phyloP scores from a whole-genome alignment of 305 asterid species.

The Solanum hybrid region DNA sequence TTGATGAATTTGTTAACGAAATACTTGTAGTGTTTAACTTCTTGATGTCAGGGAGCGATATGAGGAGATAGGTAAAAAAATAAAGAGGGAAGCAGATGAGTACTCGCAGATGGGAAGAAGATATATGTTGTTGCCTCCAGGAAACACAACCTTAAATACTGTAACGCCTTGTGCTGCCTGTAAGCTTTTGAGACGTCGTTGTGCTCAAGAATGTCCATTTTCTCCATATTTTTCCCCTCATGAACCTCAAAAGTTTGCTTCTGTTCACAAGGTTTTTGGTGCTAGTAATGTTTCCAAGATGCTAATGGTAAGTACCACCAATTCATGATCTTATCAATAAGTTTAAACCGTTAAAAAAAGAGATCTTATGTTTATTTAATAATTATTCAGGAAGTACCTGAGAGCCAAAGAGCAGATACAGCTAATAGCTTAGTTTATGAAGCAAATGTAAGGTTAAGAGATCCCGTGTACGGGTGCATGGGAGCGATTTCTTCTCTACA shows the following conservation, averaged over 20 bases:
- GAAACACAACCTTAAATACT: conserved; percentile 39
- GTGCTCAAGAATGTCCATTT: conserved; percentile 84
- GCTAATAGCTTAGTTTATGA: conserved; percentile 81
- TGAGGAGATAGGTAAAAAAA: conserved; percentile 77
- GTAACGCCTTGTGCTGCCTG: conserved; percentile 88
- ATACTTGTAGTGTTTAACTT: neutral
- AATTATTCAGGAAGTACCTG: conserved; percentile 58
- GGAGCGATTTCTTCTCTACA: conserved; percentile 71
- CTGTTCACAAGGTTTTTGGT: conserved; percentile 83
- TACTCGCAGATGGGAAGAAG: conserved; percentile 30
- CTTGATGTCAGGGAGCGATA: conserved; percentile 47
- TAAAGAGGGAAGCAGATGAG: conserved; percentile 53
- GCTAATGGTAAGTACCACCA: conserved; percentile 49
- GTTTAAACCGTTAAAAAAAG: neutral
- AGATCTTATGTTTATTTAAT: neutral
- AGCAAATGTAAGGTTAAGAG: conserved; percentile 71
- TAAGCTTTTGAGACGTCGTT: conserved; percentile 72
- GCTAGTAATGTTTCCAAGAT: conserved; percentile 89
- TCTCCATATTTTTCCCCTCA: conserved; percentile 83
- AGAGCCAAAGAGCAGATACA: conserved; percentile 64
- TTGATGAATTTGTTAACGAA: neutral
- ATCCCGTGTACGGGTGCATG: conserved; percentile 90
- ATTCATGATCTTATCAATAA: neutral
- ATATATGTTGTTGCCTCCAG: conserved; percentile 27
- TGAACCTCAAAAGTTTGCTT: conserved; percentile 72